Percentiles rank a stretch among this genome's conserved stretches.
Conservation (phyloP, 176 grass and related monocot genomes). For the Zizania latifolia region DNA sequence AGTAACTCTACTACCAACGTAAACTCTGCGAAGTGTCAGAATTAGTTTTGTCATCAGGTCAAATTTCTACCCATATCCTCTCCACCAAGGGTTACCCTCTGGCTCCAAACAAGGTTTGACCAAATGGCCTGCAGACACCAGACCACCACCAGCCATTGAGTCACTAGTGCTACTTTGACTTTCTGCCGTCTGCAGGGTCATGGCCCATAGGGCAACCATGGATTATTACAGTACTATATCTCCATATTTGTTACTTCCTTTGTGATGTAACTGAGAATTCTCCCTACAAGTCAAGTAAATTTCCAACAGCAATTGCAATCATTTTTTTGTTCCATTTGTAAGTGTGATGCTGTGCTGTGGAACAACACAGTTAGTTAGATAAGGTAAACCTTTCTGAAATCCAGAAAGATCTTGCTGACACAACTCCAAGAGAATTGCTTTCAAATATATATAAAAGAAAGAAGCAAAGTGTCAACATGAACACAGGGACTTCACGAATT, state of each 20-base stretch:
- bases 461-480: too few species aligned
- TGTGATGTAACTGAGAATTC: neutral
- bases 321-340: neutral
- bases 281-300: constrained; percentile 4
- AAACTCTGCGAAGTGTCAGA: neutral
- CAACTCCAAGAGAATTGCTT: neutral
- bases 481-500: too few species aligned
- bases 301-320: constrained; percentile 15
- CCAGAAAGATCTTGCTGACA: neutral
- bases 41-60: neutral
- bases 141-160: neutral
- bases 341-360: neutral
- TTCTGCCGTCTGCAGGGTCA: constrained; percentile 7
- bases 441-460: too few species aligned
- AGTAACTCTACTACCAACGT: neutral
- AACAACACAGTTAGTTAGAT: neutral
- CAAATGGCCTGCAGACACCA: neutral
- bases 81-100: neutral
- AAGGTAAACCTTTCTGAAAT: neutral
- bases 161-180: neutral
- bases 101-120: neutral
- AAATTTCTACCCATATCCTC: neutral
- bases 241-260: neutral
- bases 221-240: neutral
- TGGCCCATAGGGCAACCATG: constrained; percentile 1